phyloP scores from a whole-genome alignment of 2,329 filamentous ascomycete genomes.

The Arthroderma sp. region DNA sequence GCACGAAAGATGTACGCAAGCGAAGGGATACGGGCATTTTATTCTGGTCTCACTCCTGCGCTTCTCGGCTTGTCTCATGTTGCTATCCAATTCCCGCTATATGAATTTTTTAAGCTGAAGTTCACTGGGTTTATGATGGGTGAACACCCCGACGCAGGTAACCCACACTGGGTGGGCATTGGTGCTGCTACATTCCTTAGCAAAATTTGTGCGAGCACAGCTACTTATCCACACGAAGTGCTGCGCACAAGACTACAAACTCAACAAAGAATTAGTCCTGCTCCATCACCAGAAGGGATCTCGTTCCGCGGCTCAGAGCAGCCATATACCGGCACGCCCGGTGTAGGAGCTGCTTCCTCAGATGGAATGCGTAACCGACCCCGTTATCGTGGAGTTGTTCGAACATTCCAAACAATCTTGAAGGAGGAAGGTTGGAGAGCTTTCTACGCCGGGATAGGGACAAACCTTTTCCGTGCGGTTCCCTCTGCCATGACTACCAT shows the following conservation, averaged over 20 bases:
- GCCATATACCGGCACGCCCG: slow-evolving; percentile 36
- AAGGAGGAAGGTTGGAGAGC: slow-evolving; percentile 88
- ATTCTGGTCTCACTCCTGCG: slow-evolving; percentile 85
- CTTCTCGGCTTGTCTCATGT: slow-evolving; percentile 87
- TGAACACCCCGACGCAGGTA: slow-evolving; percentile 47
- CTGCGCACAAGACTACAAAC: slow-evolving; percentile 88
- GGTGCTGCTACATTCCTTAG: slow-evolving; percentile 80
- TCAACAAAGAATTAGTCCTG: slow-evolving; percentile 56
- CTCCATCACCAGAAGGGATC: slow-evolving; percentile 40
- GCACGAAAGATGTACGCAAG: slow-evolving; percentile 89
- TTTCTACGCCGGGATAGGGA: slow-evolving; percentile 94
- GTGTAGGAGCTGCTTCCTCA: slow-evolving; percentile 36
- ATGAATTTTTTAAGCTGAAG: slow-evolving; percentile 80
- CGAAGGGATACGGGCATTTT: slow-evolving; percentile 83
- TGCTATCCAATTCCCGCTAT: slow-evolving; percentile 91
- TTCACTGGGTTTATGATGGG: slow-evolving; percentile 90
- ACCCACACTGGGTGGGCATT: slow-evolving; percentile 70
- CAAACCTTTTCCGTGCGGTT: slow-evolving; percentile 91
- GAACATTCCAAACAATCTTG: slow-evolving; percentile 73
- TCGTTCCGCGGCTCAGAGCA: slow-evolving; percentile 34
- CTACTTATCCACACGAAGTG: slow-evolving; percentile 95
- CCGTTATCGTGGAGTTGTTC: slow-evolving; percentile 64
- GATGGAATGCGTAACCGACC: slow-evolving; percentile 45
- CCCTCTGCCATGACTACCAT: slow-evolving; percentile 95
- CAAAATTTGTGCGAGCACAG: slow-evolving; percentile 86